Percentiles rank a stretch among this genome's conserved stretches.
Evolutionary conservation across 2,329 filamentous ascomycete species (phyloP).

Genomic region (Ceratocystis destructans): DNA sequence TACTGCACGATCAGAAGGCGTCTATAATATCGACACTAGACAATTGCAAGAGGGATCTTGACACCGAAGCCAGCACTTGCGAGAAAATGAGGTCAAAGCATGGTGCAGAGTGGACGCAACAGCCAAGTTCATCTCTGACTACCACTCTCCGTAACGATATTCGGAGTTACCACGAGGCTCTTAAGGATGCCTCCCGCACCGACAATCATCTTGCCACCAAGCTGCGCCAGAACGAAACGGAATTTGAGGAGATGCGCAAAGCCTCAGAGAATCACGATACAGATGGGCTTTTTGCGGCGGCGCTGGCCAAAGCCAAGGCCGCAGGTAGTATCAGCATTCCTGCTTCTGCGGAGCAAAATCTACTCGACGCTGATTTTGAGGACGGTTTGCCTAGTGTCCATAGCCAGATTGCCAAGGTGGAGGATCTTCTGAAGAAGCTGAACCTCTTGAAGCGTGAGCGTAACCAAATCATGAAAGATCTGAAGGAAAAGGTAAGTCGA

Average conservation of each 20-base stretch:
- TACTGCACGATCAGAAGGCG: slow-evolving; percentile 62
- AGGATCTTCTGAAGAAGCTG: slow-evolving; percentile 80
- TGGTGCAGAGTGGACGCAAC: slow-evolving; percentile 88
- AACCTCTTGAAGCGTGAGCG: slow-evolving; percentile 86
- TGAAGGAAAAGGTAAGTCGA: slow-evolving; percentile 78
- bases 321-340: slow-evolving; percentile 48
- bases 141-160: slow-evolving; percentile 78
- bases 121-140: slow-evolving; percentile 81
- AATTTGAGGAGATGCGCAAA: slow-evolving; percentile 89
- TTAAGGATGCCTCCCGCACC: slow-evolving; percentile 78
- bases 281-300: slow-evolving; percentile 77
- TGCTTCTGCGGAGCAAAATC: slow-evolving; percentile 54
- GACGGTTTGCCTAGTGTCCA: slow-evolving; percentile 67
- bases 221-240: slow-evolving; percentile 68
- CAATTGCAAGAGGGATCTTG: slow-evolving; percentile 70
- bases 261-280: slow-evolving; percentile 78
- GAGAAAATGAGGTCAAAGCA: slow-evolving; percentile 99
- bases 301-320: slow-evolving; percentile 63
- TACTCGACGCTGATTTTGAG: slow-evolving; percentile 85
- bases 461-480: slow-evolving; percentile 81
- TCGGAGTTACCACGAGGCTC: slow-evolving; percentile 70
- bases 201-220: slow-evolving; percentile 74
- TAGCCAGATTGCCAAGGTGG: slow-evolving; percentile 78
- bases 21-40: slow-evolving; percentile 61
- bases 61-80: slow-evolving; percentile 95